Evolutionary conservation across 352 stramenopile species (phyloP).

Genomic region (Pythium periplocum): DNA sequence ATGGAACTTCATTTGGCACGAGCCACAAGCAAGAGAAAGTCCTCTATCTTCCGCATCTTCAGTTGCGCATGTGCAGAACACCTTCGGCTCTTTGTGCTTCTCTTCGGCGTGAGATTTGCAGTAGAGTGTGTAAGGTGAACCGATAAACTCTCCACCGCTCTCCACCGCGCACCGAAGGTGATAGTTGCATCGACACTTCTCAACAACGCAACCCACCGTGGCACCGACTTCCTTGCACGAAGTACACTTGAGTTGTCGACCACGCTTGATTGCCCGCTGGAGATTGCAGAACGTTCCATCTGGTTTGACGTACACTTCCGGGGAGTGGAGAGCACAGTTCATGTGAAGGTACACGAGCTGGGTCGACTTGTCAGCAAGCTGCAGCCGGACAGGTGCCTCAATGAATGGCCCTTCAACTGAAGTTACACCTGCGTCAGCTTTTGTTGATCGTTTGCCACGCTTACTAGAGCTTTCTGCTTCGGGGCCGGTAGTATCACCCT

Average conservation of each 20-base stretch:
- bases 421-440: too few relatives aligned
- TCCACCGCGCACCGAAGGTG: conserved; percentile 75
- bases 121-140: conserved; percentile 66
- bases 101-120: conserved; percentile 58
- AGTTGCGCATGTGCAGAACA: conserved; percentile 42
- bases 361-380: conserved; percentile 53
- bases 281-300: conserved; percentile 82
- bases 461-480: too few relatives aligned
- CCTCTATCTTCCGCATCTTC: conserved; percentile 34
- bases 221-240: conserved; percentile 61
- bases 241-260: conserved; percentile 70
- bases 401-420: conserved; percentile 64
- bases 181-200: conserved; percentile 75
- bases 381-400: conserved; percentile 64
- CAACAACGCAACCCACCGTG: conserved; percentile 70
- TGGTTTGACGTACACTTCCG: conserved; percentile 76
- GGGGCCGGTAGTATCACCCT: not conserved
- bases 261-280: conserved; percentile 66
- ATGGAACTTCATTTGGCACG: conserved; percentile 67
- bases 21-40: conserved; percentile 54
- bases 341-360: conserved; percentile 76
- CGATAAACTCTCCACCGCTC: conserved; percentile 65
- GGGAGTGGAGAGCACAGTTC: conserved; percentile 78
- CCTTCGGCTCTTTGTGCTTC: conserved; percentile 31
- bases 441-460: too few relatives aligned